Conservation (phyloP, 129 eudicot genomes). For the Rutidosis leptorrhynchoides region DNA sequence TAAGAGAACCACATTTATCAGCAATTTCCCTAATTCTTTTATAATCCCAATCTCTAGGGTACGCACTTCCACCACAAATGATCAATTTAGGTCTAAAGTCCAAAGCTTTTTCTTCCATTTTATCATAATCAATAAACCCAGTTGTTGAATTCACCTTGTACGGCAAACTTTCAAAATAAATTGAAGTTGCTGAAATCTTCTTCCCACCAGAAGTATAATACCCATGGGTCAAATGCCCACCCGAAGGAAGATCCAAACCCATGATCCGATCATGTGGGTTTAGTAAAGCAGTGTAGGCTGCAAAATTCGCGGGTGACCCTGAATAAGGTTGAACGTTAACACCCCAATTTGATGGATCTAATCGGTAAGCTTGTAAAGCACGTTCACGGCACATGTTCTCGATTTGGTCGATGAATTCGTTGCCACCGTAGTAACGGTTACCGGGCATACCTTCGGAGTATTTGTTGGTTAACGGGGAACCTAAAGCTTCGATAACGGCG, state of each 20-base stretch:
- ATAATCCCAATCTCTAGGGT: constrained; percentile 98
- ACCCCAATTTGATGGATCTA: constrained; percentile 85
- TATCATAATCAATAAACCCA: constrained; percentile 85
- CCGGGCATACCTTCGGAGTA: constrained; percentile 99
- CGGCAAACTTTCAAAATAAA: constrained; percentile 96
- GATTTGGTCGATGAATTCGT: constrained; percentile 81
- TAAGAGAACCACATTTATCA: constrained; percentile 78
- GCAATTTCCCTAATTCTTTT: constrained; percentile 65
- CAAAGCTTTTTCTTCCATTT: constrained; percentile 90
- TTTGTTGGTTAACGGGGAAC: constrained; percentile 81
- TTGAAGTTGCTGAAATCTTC: constrained; percentile 87
- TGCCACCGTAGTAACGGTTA: constrained; percentile 96
- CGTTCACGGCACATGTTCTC: constrained; percentile 76
- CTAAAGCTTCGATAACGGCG: constrained; percentile 94
- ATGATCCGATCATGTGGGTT: constrained; percentile 89
- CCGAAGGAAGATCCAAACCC: constrained; percentile 92
- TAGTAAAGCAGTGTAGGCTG: constrained; percentile 79
- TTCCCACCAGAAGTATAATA: constrained; percentile 85
- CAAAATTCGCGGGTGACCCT: constrained; percentile 93
- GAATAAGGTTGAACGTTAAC: constrained; percentile 94
- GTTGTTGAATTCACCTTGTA: constrained; percentile 79
- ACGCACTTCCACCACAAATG: constrained; percentile 96
- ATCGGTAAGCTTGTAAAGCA: constrained; percentile 63
- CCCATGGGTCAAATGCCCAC: constrained; percentile 96
- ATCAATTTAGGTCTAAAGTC: constrained; percentile 95